Evolutionary conservation across 225 moss, liverwort and hornwort species (phyloP), one percentile per base, ranked within the genome.

Genomic region (Sphagnum contortum): DNA sequence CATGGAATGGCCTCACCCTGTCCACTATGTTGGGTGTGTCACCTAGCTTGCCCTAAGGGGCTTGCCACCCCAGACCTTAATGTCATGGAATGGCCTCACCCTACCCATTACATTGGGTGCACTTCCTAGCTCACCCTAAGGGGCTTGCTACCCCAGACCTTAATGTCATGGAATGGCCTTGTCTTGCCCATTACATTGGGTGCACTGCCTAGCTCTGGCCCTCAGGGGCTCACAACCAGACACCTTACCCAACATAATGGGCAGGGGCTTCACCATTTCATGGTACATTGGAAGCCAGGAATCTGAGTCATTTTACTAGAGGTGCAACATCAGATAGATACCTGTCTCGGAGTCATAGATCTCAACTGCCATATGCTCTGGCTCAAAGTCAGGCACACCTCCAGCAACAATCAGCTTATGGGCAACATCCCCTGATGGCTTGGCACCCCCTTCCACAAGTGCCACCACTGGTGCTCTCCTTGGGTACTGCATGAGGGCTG

Each of bases 321-420:
- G 6, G 55, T 9, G 5, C 7, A 57, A 57, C 5, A 13, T 8
- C 3, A 56, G 5, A 57, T 57, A 5, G 56, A 62, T 48, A 85
- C 85, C 76, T 62, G 68, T 74, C 63, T 69, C 72, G 2, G 76
- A 78, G 56, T 85, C 81, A 47, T 76, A 85, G 62, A 81, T 67
- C 72, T 85, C 85, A 58, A 85, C 85, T 65, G 81, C 78, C 49
- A 74, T 62, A 61, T 85, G 81, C 47, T 76, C 74, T 5, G 57
- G 59, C 14, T 85, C 85, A 50, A 76, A 85, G 9, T 79, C 76
- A 8, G 85, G 78, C 60, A 63, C 78, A 48, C 85, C 85, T 2
- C 85, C 85, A 8, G 78, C 85, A 51, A 85, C 85, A 52, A 85
- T 75, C 49, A 85, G 48, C 49, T 69, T 74, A 55, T 85, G 78